Percentiles rank a stretch among this genome's conserved stretches.
These are phyloP conservation scores for Phytopythium cucurbitacearum DNA, from an alignment of 352 stramenopile genomes.

Conservation along the genomic window DNA sequence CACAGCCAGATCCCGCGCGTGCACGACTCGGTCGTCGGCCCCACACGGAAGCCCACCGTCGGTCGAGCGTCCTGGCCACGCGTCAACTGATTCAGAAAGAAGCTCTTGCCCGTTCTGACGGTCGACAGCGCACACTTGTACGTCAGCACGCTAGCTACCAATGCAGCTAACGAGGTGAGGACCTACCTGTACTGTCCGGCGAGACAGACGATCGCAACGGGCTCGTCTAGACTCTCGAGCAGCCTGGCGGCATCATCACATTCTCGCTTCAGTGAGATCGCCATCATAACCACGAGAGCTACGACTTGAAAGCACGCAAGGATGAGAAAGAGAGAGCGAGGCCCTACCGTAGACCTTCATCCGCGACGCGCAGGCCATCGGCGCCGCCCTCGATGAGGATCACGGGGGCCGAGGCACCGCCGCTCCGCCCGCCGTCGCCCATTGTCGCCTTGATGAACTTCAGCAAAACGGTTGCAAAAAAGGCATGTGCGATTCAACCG, in stretches of 20 bases:
- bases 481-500: not conserved
- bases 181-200: slow-evolving; percentile 72
- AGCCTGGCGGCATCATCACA: slow-evolving; percentile 22
- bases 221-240: slow-evolving; percentile 58
- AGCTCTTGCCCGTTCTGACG: slow-evolving; percentile 79
- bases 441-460: not conserved
- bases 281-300: not conserved
- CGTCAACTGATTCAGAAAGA: slow-evolving; percentile 84
- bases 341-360: slow-evolving; percentile 42
- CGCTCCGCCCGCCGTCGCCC: slow-evolving; percentile 6
- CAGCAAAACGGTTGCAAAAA: not conserved
- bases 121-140: not conserved
- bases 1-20: slow-evolving; percentile 86
- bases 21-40: slow-evolving; percentile 80
- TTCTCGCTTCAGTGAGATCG: too few relatives aligned
- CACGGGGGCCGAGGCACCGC: slow-evolving; percentile 28
- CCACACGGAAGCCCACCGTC: slow-evolving; percentile 59
- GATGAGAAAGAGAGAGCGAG: not conserved
- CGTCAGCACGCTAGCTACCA: not conserved
- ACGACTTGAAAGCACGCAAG: not conserved
- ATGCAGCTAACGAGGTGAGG: not conserved
- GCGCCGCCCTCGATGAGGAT: slow-evolving; percentile 49
- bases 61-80: not conserved
- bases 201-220: slow-evolving; percentile 74
- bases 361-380: slow-evolving; percentile 48